Evolutionary conservation across 768 basidiomycete species (phyloP).

Genomic region (Lactifluus volemus): DNA sequence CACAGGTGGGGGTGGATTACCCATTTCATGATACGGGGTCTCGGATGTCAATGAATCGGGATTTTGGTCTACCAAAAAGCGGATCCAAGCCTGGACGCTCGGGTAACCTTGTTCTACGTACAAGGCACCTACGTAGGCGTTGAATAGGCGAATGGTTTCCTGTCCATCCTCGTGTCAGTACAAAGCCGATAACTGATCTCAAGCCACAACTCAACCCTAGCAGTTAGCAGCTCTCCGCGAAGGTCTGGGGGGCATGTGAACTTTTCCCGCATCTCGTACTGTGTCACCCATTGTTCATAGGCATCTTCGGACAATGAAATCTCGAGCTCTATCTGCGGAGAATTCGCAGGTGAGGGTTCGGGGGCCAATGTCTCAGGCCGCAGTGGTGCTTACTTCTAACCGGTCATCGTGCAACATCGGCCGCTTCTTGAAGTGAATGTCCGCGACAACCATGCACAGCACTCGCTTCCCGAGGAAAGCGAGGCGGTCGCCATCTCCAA

Average conservation of each 20-base stretch:
- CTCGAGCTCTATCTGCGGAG: not conserved
- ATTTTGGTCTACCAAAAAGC: conserved; percentile 9
- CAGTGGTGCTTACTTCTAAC: conserved; percentile 39
- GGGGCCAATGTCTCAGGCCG: not conserved
- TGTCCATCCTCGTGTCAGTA: not conserved
- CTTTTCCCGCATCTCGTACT: conserved; percentile 13
- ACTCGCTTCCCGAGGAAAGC: conserved; percentile 41
- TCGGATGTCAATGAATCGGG: conserved; percentile 1
- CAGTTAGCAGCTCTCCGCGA: not conserved
- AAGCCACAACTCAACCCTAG: not conserved
- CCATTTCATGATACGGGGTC: no score
- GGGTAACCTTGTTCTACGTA: conserved; percentile 2
- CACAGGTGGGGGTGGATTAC: conserved; percentile 25
- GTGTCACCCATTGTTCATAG: conserved; percentile 17
- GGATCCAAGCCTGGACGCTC: conserved; percentile 8
- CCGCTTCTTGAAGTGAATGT: conserved; percentile 39
- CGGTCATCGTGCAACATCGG: conserved; percentile 42
- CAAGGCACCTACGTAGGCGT: conserved; percentile 16
- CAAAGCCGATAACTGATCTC: not conserved
- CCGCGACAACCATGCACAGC: conserved; percentile 39
- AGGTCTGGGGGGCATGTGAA: conserved; percentile 3
- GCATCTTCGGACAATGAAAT: not conserved
- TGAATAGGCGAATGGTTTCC: conserved; percentile 14
- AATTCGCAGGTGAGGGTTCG: not conserved
- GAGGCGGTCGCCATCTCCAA: conserved; percentile 51